Conservation (phyloP, 2,329 filamentous ascomycete genomes). For the Nothopassalora personata region DNA sequence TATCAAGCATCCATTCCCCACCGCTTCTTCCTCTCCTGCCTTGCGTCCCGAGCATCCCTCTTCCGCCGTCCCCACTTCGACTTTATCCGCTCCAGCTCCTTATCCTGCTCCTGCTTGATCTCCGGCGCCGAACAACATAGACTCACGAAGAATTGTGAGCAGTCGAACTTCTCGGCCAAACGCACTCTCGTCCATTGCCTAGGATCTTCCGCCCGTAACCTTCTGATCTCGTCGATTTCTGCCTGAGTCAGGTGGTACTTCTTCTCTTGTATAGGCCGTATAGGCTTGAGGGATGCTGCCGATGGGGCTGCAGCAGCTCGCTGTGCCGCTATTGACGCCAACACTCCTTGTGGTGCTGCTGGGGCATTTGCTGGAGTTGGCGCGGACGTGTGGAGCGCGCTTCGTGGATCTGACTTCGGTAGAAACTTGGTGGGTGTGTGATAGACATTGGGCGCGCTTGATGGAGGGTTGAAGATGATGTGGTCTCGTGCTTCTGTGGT, state of each 20-base stretch:
- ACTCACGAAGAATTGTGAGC: slow-evolving; percentile 57
- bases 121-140: slow-evolving; percentile 52
- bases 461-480: slow-evolving; percentile 63
- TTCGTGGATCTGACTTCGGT: slow-evolving; percentile 52
- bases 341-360: slow-evolving; percentile 12
- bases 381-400: slow-evolving; percentile 13
- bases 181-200: slow-evolving; percentile 54
- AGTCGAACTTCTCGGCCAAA: slow-evolving; percentile 59
- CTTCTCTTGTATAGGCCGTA: slow-evolving; percentile 50
- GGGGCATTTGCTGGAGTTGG: slow-evolving; percentile 20
- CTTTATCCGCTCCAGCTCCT: slow-evolving; percentile 50
- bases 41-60: slow-evolving; percentile 56
- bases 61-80: slow-evolving; percentile 56
- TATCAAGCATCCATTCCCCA: slow-evolving; percentile 56
- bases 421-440: slow-evolving; percentile 63
- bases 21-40: slow-evolving; percentile 53
- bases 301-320: slow-evolving; percentile 21
- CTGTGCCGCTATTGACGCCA: slow-evolving; percentile 22
- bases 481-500: slow-evolving; percentile 42
- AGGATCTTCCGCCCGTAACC: slow-evolving; percentile 51
- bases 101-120: slow-evolving; percentile 37
- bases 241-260: slow-evolving; percentile 56
- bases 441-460: slow-evolving; percentile 57
- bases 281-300: slow-evolving; percentile 38
- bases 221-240: slow-evolving; percentile 56